These are phyloP conservation scores for Aspergillus melleus DNA, from an alignment of 2,329 filamentous ascomycete genomes.

Conservation along the genomic window DNA sequence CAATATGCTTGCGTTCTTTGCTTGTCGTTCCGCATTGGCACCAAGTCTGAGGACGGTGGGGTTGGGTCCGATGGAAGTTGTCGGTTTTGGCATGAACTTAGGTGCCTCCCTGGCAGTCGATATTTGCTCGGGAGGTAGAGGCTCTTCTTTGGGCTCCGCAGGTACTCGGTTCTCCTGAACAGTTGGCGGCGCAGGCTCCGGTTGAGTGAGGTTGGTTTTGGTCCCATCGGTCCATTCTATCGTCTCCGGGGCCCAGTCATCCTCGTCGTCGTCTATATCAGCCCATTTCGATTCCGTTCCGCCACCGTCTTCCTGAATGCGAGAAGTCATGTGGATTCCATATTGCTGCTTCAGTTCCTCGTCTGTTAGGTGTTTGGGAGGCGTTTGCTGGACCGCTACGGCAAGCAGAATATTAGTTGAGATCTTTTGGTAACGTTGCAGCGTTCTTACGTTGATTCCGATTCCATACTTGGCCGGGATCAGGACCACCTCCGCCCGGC, in stretches of 20 bases:
- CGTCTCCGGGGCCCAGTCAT: constrained; percentile 67
- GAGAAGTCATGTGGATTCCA: constrained; percentile 66
- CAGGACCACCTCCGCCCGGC: constrained; percentile 54
- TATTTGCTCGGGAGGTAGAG: constrained; percentile 23
- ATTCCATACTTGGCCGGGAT: constrained; percentile 70
- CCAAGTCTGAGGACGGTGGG: constrained; percentile 51
- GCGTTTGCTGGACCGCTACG: constrained; percentile 53
- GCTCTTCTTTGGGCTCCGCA: constrained; percentile 24
- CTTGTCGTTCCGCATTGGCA: constrained; percentile 47
- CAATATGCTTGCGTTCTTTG: constrained; percentile 44
- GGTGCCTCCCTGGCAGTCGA: constrained; percentile 25
- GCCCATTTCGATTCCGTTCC: constrained; percentile 68
- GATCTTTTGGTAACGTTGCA: not conserved
- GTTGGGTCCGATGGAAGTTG: constrained; percentile 50
- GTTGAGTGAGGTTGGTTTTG: constrained; percentile 60
- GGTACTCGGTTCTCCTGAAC: constrained; percentile 19
- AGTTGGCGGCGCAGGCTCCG: constrained; percentile 26
- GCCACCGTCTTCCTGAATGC: constrained; percentile 61
- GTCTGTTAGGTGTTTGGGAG: constrained; percentile 65
- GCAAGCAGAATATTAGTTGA: not conserved
- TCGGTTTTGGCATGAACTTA: constrained; percentile 36
- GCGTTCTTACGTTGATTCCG: constrained; percentile 60
- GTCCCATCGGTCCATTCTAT: constrained; percentile 70
- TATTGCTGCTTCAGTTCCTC: constrained; percentile 69
- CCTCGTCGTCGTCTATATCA: constrained; percentile 68